A percentile compares a stretch with the other conserved stretches of the same genome.
Evolutionary conservation across 441 rosid species (phyloP).

Genomic region (Bruguiera hainesii): DNA sequence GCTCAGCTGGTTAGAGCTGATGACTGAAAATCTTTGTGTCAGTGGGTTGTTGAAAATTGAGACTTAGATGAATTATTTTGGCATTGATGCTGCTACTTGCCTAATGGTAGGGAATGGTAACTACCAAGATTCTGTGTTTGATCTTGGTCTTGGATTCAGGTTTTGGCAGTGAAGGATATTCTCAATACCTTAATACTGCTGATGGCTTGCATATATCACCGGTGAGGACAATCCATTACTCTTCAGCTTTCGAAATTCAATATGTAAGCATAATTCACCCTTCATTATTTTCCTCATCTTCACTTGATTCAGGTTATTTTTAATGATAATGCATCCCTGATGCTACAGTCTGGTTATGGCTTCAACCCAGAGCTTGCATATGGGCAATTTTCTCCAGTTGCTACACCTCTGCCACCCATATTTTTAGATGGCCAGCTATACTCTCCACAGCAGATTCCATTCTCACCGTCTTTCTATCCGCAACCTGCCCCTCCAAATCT

Average conservation of each 20-base stretch:
- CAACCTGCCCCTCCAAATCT: conserved; percentile 38
- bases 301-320: conserved; percentile 43
- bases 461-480: conserved; percentile 47
- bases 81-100: neutral
- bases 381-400: conserved; percentile 54
- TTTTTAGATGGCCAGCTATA: conserved; percentile 59
- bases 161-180: conserved; percentile 51
- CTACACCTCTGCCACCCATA: conserved; percentile 47
- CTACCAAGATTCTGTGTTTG: neutral
- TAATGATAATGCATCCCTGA: conserved; percentile 50
- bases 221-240: conserved; percentile 34
- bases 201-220: conserved; percentile 57
- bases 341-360: conserved; percentile 58
- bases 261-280: conserved; percentile 1
- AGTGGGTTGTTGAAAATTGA: no score
- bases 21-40: no score
- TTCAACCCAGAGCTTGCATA: conserved; percentile 53
- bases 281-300: conserved; percentile 3
- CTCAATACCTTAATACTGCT: conserved; percentile 46
- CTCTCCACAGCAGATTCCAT: conserved; percentile 51
- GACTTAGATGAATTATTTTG: no score
- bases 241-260: neutral
- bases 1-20: no score
- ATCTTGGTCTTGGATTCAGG: conserved; percentile 35
- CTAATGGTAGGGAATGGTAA: neutral